These are phyloP conservation scores for Clohesyomyces aquaticus DNA, from an alignment of 495 filamentous ascomycete species.

Conservation along the genomic window DNA sequence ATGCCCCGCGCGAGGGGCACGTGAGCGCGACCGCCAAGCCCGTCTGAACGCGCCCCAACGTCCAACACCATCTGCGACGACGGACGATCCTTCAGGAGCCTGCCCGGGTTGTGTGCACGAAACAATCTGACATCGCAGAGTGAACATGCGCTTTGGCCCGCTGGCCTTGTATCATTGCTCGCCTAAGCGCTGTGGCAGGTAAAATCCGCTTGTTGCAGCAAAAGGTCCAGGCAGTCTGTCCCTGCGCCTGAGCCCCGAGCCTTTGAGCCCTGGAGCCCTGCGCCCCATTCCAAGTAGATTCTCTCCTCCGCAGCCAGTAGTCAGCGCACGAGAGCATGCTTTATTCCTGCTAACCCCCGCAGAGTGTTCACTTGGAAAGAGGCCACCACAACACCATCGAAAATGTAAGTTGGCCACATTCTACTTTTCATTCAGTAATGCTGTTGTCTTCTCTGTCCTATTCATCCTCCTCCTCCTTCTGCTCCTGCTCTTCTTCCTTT, in stretches of 20 bases:
- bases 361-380: slow-evolving; percentile 7
- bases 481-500: neutral
- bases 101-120: neutral
- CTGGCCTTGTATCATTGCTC: neutral
- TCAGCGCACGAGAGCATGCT: slow-evolving; percentile 9
- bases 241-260: neutral
- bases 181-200: neutral
- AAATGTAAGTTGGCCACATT: slow-evolving; percentile 27
- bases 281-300: neutral
- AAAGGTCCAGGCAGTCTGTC: neutral
- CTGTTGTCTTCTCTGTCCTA: neutral
- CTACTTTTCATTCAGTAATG: neutral
- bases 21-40: neutral
- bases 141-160: neutral
- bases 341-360: neutral
- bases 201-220: neutral
- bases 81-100: slow-evolving; percentile 2
- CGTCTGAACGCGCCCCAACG: neutral
- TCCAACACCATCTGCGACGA: slow-evolving; percentile 17
- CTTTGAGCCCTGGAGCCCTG: neutral
- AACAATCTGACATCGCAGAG: neutral
- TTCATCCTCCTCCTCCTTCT: neutral
- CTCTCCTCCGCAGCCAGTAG: slow-evolving; percentile 8
- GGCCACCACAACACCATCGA: slow-evolving; percentile 8
- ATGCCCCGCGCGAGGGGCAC: no score